A percentile compares a stretch with the other conserved stretches of the same genome.
Conservation (phyloP, 176 grass and related monocot genomes). For the Musa itinerans region DNA sequence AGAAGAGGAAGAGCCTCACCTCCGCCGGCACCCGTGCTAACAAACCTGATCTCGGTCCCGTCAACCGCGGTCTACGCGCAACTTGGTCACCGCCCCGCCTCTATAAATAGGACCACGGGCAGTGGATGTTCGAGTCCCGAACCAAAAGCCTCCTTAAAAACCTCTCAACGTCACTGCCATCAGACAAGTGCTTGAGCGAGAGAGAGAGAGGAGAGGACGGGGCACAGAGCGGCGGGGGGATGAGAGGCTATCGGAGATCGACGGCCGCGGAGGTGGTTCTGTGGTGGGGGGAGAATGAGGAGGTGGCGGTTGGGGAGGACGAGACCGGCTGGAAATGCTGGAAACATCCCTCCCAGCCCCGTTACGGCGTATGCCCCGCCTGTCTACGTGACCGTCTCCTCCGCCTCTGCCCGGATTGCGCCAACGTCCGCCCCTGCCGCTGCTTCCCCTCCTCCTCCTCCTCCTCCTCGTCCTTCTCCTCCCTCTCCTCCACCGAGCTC, state of each 20-base stretch:
- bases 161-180: too few species aligned
- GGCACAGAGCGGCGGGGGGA: background rate
- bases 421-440: constrained; percentile 37
- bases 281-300: background rate
- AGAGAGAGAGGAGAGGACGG: background rate
- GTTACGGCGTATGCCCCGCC: constrained; percentile 47
- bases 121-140: too few species aligned
- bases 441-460: constrained; percentile 12
- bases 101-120: background rate
- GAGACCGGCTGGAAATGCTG: constrained; percentile 36
- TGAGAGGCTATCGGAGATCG: constrained; percentile 4
- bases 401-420: constrained; percentile 69
- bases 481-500: constrained; percentile 37
- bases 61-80: background rate
- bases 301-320: constrained; percentile 10
- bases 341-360: constrained; percentile 41
- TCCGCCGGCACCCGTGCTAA: background rate
- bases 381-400: constrained; percentile 69
- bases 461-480: constrained; percentile 23
- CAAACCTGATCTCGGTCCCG: background rate
- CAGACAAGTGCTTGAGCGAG: too few species aligned
- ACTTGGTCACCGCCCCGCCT: background rate
- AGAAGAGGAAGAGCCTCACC: too few species aligned
- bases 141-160: too few species aligned
- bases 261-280: constrained; percentile 4